Base-by-base conservation (phyloP, 495 filamentous ascomycete species). In the Tetracladium setigerum region DNA sequence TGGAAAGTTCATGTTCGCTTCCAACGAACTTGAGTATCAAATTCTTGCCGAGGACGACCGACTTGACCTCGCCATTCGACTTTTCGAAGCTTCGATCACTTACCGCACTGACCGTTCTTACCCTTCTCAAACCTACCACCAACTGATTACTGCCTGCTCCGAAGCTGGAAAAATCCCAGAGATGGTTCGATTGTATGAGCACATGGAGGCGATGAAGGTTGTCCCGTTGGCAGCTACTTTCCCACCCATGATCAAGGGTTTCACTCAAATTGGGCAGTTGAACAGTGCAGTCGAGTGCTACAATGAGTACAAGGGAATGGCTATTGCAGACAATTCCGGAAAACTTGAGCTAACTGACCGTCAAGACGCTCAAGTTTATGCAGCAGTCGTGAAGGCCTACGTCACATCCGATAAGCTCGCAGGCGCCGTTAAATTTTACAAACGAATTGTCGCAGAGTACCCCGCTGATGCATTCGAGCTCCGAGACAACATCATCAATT, bases 251-350 rank as follows among this genome's bases (percentile, higher is more conserved):
- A 97, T 98, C 58, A 78, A 86, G 33, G 89, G 88, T 0, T 97
- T 95, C 59, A 89, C 85, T 37, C 75, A 75, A 24, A 74, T 73
- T 5, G 82, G 88, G 13, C 88, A 98, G 57, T 71, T 97, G 32
- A 70, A 73, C 57, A 91, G 85, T 52, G 94, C 88, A n/a, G 83
- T 95, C 10, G 92, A 97, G 57, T 88, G 87, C 67, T 96, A 95
- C 67, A 87, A 94, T 54, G 88, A 90, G 64, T 98, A 97, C 72
- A 88, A 86, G 58, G 71, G 74, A 10, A 73, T 95, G 13, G 91
- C 87, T 22, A 77, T 92, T 50, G 82, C 81, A 22, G 76, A 92
- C 55, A 85, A 95, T 64, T 76, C 76, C 31, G 89, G 89, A 19
- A 74, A 83, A 37, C 72, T 82, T 46, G 74, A 73, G n/a, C 70